Conservation (phyloP, 2,329 filamentous ascomycete species). For the Diaporthe sp. region DNA sequence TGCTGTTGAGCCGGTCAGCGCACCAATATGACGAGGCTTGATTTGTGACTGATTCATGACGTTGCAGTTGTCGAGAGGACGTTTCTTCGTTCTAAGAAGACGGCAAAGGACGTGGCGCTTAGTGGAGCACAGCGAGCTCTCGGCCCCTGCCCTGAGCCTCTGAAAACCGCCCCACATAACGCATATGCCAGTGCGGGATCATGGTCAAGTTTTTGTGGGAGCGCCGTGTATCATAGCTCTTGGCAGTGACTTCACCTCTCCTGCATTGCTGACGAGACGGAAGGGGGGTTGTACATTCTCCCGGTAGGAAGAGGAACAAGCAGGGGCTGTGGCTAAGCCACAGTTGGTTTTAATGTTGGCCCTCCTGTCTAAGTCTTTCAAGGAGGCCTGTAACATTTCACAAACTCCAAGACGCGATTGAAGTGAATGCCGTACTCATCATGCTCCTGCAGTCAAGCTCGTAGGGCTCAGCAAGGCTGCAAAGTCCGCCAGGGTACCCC, state of each 20-base stretch:
- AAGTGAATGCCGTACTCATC: background rate
- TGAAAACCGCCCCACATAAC: background rate
- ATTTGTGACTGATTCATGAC: background rate
- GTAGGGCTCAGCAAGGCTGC: slow-evolving; percentile 16
- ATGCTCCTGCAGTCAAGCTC: slow-evolving; percentile 6
- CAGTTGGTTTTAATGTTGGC: background rate
- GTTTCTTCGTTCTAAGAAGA: background rate
- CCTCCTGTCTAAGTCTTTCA: background rate
- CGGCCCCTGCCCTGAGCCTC: background rate
- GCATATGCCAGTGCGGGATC: background rate
- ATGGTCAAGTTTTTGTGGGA: slow-evolving; percentile 10
- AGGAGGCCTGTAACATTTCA: background rate
- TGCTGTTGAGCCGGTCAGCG: background rate
- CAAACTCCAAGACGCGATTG: background rate
- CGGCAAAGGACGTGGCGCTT: background rate
- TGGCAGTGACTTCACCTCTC: slow-evolving; percentile 2
- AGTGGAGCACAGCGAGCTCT: background rate
- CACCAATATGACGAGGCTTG: background rate
- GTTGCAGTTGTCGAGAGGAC: background rate
- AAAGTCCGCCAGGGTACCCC: background rate
- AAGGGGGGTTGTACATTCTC: background rate
- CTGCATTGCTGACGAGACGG: too few relatives aligned
- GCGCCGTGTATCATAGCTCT: slow-evolving; percentile 8
- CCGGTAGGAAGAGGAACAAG: background rate
- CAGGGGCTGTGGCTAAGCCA: background rate